Percentiles rank a stretch among this genome's conserved stretches.
Conservation (phyloP, 1,284 basidiomycete genomes). For the Ganoderma meredithae region DNA sequence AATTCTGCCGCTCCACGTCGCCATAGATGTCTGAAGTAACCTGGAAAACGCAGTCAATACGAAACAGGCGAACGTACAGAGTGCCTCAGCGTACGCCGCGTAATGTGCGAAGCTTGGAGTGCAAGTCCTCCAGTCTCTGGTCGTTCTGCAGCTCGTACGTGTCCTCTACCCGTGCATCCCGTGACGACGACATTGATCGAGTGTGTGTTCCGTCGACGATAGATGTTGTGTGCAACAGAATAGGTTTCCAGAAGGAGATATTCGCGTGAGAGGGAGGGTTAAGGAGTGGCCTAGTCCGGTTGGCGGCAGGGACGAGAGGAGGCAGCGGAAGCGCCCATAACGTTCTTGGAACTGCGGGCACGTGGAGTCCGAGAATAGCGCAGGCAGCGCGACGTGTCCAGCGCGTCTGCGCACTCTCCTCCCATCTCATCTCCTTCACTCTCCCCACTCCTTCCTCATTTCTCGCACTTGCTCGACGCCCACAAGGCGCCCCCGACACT, state of each 20-base stretch:
- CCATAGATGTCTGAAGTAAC: constrained; percentile 83
- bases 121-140: constrained; percentile 79
- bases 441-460: constrained; percentile 16
- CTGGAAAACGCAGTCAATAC: constrained; percentile 44
- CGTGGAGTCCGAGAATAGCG: constrained; percentile 33
- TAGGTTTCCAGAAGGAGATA: background rate
- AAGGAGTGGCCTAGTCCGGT: background rate
- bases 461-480: constrained; percentile 27
- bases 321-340: constrained; percentile 15
- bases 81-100: constrained; percentile 63
- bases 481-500: constrained; percentile 31
- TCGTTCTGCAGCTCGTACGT: constrained; percentile 85
- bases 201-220: background rate
- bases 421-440: constrained; percentile 2
- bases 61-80: constrained; percentile 18
- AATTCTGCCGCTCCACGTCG: constrained; percentile 83
- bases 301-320: background rate
- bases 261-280: background rate
- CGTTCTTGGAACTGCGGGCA: constrained; percentile 21
- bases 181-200: constrained; percentile 33
- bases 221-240: background rate
- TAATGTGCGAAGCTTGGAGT: constrained; percentile 79
- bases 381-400: constrained; percentile 37
- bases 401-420: constrained; percentile 24
- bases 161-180: constrained; percentile 53